Base-by-base conservation (phyloP, 768 basidiomycete species). In the Coprinopsis marcescibilis region DNA sequence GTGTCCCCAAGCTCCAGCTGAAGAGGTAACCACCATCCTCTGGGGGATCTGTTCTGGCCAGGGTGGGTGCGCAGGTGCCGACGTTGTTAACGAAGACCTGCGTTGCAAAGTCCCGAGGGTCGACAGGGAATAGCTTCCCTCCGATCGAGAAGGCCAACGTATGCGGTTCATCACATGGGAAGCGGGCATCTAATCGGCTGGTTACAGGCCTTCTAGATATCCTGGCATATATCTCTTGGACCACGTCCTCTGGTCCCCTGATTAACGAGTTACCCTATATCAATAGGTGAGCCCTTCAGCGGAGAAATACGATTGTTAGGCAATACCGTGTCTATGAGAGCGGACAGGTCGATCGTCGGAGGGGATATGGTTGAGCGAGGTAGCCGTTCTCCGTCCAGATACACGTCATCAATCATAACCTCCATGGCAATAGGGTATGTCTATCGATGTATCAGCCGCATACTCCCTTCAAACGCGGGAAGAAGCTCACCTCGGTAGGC, bases 1-100 rank as follows among this genome's bases (percentile, higher is more conserved):
- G 86, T 52, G 74, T 76, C 2, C 87, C 87, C 24, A 89, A 64
- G 63, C 78, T 87, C 86, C 87, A 89, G 55, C 78, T 81, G 54
- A 84, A 87, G 38, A 83, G 59, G 53, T 81, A 86, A 3, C 77
- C 76, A 4, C 77, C 77, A 10, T 57, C 62, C 8, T 54, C 56
- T 0, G 85, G 87, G 2, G 81, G 66, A 55, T 89, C 86, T 21
- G 85, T 88, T 5, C 68, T 43, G 2, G 71, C 79, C 15, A 89
- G 52, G 44, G 77, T 84, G 1, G 81, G 62, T 10, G 51, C 55
- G 56, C 87, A 90, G 0, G 59, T 55, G 13, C 66, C 56, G 0
- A 71, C 64, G 15, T 65, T 58, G 42, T 68, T 65, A 1, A 59
- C 48, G 42, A 59, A 66, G 2, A 62, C 65, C 50, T 77, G 77